Evolutionary conservation across 2,329 filamentous ascomycete genomes (phyloP).

Genomic region (Epichloe sp.): DNA sequence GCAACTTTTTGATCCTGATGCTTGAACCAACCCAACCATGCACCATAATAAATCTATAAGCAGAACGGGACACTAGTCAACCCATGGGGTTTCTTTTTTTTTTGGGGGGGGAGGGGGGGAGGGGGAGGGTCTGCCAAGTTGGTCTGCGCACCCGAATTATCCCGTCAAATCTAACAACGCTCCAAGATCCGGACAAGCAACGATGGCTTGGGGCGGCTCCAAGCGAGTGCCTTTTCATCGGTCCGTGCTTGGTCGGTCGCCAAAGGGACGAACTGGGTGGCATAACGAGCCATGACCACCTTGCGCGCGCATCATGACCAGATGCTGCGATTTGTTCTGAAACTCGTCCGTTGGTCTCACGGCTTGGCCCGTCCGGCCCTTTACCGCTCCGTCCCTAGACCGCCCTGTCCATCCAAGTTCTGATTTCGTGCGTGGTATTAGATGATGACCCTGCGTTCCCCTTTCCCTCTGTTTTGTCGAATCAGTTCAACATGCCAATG

Average conservation of each 20-base stretch:
- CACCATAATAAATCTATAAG: too few relatives aligned
- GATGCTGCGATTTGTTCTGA: background rate
- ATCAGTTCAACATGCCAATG: too few relatives aligned
- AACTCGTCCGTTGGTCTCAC: background rate
- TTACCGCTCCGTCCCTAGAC: background rate
- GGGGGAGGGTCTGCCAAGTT: too few relatives aligned
- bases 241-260: background rate
- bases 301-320: background rate
- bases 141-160: background rate
- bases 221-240: background rate
- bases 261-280: background rate
- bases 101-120: too few relatives aligned
- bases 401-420: background rate
- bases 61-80: too few relatives aligned
- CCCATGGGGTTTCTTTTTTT: too few relatives aligned
- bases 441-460: too few relatives aligned
- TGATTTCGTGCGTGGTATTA: background rate
- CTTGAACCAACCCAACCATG: too few relatives aligned
- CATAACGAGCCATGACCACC: background rate
- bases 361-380: conserved; percentile 2
- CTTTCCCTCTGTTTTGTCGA: background rate
- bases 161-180: background rate
- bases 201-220: background rate
- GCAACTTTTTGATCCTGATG: background rate
- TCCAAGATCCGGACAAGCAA: background rate